Evolutionary conservation across 2,329 filamentous ascomycete species (phyloP), one percentile per base, ranked within the genome.

Genomic region (Penicillium decumbens): DNA sequence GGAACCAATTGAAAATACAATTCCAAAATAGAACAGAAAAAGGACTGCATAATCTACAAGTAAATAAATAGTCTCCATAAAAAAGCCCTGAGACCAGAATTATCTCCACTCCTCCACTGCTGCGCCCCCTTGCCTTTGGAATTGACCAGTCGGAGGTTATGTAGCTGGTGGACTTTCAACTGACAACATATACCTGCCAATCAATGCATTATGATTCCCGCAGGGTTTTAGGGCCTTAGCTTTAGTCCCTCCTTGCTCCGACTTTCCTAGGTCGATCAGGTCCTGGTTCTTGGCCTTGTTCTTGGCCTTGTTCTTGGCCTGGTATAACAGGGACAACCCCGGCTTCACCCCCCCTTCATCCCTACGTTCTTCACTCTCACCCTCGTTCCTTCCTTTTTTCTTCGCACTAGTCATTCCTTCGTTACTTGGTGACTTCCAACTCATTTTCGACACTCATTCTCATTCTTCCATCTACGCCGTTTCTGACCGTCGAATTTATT

Each of bases 381-480:
- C 43, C 51, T 56, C 49, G 44, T 57, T 54, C 54, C 51, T 56
- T 54, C 50, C 48, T 52, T 56, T 49, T 57, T 59, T 23, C 2
- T 53, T 56, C 56, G 39, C 48, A 50, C 57, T 61, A 55, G 53
- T 64, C 58, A 52, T 55, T 61, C 56, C 51, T 37, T 37, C 18
- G 33, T 12, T 37, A 37, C 15, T 37, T 37, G 33, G 33, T 37
- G 18, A 18, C n/a, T 9, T 20, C 18, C 15, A 6, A 10, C 18
- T 35, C 9, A 23, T 23, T 37, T 37, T 10, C 23, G 12, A 24
- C 60, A 59, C 55, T 55, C 41, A 30, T 53, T 49, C 23, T 42
- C 41, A 30, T 53, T 49, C 23, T 42, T 30, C 25, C 24, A 20
- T 25, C 28, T 29, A 28, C 23, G 13, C 7, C 29, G 23, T 28